Conservation (phyloP, 805 yeast genomes). For the Saccharomycopsis fermentans region DNA sequence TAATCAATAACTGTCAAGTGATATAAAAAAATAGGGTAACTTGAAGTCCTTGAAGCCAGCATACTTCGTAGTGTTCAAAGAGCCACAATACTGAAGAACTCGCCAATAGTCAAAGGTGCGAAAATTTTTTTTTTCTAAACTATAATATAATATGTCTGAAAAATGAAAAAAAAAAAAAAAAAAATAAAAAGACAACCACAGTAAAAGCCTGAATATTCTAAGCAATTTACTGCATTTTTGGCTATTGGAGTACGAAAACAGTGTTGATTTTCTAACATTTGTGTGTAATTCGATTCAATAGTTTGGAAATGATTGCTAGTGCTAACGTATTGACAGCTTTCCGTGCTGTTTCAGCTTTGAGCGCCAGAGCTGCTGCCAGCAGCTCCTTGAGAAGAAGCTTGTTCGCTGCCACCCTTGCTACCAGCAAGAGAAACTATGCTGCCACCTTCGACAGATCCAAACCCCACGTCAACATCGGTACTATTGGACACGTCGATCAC, state of each 20-base stretch:
- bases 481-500: conserved; percentile 98
- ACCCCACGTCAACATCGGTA: conserved; percentile 95
- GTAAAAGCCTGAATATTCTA: not conserved
- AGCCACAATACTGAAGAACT: not conserved
- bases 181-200: not conserved
- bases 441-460: conserved; percentile 85
- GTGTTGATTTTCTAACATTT: too few species aligned
- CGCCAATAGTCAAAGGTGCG: not conserved
- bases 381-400: conserved; percentile 19
- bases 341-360: conserved; percentile 8
- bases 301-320: conserved; percentile 12
- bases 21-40: not conserved
- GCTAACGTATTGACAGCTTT: conserved; percentile 8
- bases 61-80: not conserved
- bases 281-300: not conserved
- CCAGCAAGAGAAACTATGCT: conserved; percentile 33
- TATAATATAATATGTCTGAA: too few species aligned
- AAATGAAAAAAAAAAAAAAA: not conserved
- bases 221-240: not conserved
- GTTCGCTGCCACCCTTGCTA: not conserved
- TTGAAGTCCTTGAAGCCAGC: not conserved
- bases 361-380: conserved; percentile 1
- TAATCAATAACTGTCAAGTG: too few species aligned
- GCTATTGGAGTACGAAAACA: too few species aligned
- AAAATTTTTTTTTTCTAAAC: not conserved